Percentiles rank a stretch among this genome's conserved stretches.
phyloP scores from a whole-genome alignment of 2,329 filamentous ascomycete species.

The Simplicillium aogashimaense region DNA sequence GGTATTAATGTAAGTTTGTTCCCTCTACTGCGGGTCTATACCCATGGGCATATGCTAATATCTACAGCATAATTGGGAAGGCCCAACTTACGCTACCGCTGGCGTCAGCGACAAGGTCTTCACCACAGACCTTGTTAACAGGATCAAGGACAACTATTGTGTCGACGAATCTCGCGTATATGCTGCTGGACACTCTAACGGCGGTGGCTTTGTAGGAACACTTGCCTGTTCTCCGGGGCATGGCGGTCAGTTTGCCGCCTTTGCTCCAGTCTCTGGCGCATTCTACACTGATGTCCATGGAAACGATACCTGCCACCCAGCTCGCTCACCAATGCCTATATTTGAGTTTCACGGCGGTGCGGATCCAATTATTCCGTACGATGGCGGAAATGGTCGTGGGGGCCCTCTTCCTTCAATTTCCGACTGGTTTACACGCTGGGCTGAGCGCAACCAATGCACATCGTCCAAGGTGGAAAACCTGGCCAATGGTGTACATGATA shows the following conservation, averaged over 20 bases:
- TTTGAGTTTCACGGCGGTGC: conserved; percentile 39
- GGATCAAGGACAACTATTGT: conserved; percentile 25
- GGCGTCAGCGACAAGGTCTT: conserved; percentile 28
- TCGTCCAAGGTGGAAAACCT: conserved; percentile 2
- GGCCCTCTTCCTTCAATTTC: conserved; percentile 33
- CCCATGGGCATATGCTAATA: neutral
- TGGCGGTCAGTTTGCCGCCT: conserved; percentile 27
- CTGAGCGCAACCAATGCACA: conserved; percentile 12
- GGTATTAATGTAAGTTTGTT: conserved; percentile 22
- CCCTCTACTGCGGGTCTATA: neutral
- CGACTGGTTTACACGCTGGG: conserved; percentile 28
- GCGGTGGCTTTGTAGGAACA: conserved; percentile 31
- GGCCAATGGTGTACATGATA: conserved; percentile 7
- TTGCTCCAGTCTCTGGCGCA: conserved; percentile 29
- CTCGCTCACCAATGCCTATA: conserved; percentile 32
- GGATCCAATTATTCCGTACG: conserved; percentile 34
- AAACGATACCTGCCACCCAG: conserved; percentile 19
- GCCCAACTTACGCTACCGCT: conserved; percentile 22
- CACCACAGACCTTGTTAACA: conserved; percentile 28
- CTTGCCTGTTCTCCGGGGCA: conserved; percentile 28
- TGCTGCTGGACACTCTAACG: conserved; percentile 33
- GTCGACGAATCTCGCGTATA: conserved; percentile 30
- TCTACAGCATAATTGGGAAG: conserved; percentile 27
- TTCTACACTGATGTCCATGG: conserved; percentile 26
- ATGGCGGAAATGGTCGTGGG: conserved; percentile 26